Evolutionary conservation across 2,329 filamentous ascomycete genomes (phyloP), one percentile per base, ranked within the genome.

Genomic region (Aspergillus ochraceoroseus): DNA sequence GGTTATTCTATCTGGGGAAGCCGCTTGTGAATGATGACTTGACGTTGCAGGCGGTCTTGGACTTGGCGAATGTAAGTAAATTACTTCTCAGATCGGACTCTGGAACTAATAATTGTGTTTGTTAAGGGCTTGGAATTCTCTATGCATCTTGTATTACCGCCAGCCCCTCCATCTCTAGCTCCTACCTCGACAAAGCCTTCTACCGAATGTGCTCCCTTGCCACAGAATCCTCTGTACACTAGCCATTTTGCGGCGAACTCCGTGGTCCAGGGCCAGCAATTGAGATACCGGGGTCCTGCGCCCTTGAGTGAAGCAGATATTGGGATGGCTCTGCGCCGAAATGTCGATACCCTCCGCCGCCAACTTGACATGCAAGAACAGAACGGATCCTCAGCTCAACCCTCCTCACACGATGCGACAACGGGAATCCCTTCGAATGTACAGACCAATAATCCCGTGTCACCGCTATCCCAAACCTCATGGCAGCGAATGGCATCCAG

Each of bases 1-100:
- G 76, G 29, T 57, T 82, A 43, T 79, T 82, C 13, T 80, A 79
- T 50, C 64, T 70, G 34, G 79, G 79, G 13, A 67, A 72, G 41
- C 69, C 73, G 18, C 65, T 81, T 5, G 55, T 67, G 5, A 66
- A 74, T 47, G 68, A 75, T 43, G 60, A 63, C 14, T 67, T 70
- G 25, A 72, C 66, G 0, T 58, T 82, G 40, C 59, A 62, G 19
- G 63, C 68, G 23, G 64, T 78, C 3, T 66, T 82, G 46, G 72
- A 73, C 27, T 60, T 68, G 11, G 64, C 70, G 20, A 65, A 70
- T 47, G 75, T 78, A 55, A 55, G 73, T 62, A 17, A 20, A 18
- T 12, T 14, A 3, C 19, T 12, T 13, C 12, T 7, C n/a, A n/a
- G n/a, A n/a, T n/a, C n/a, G n/a, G n/a, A n/a, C n/a, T n/a, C n/a